Evolutionary conservation across 306 rosid genomes (phyloP).

Genomic region (Oxytropis ochrocephala): DNA sequence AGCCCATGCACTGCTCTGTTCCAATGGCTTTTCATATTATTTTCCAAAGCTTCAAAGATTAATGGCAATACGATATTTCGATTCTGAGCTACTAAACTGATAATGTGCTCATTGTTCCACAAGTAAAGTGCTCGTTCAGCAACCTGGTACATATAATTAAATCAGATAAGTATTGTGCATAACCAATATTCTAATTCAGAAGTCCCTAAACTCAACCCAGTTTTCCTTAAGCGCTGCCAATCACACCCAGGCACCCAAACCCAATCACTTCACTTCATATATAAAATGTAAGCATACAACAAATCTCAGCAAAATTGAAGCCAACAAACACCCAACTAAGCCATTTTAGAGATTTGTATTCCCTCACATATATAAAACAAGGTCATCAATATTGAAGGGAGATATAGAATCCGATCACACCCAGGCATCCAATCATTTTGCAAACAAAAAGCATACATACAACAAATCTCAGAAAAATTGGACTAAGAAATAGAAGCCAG

Average conservation of each 20-base stretch:
- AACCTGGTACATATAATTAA: constrained; percentile 38
- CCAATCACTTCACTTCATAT: too few relatives aligned
- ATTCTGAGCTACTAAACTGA: constrained; percentile 45
- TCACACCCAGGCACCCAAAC: not conserved
- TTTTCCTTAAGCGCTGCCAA: not conserved
- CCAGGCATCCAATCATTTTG: not conserved
- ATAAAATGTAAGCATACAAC: not conserved
- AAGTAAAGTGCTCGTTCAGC: constrained; percentile 62
- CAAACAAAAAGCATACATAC: not conserved
- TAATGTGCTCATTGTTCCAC: constrained; percentile 61
- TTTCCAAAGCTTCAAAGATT: constrained; percentile 57
- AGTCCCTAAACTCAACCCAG: not conserved
- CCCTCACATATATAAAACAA: not conserved
- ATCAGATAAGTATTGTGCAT: not conserved
- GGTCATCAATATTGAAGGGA: not conserved
- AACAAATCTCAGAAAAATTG: not conserved
- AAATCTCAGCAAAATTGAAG: not conserved
- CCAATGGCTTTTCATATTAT: constrained; percentile 58
- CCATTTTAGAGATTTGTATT: not conserved
- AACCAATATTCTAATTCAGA: constrained; percentile 11
- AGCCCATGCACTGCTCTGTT: constrained; percentile 43
- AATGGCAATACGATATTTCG: constrained; percentile 48
- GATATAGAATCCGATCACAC: not conserved
- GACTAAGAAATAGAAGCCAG: not conserved
- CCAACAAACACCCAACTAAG: not conserved